Evolutionary conservation across 2,329 filamentous ascomycete species (phyloP).

Genomic region (Stagonosporopsis vannaccii): DNA sequence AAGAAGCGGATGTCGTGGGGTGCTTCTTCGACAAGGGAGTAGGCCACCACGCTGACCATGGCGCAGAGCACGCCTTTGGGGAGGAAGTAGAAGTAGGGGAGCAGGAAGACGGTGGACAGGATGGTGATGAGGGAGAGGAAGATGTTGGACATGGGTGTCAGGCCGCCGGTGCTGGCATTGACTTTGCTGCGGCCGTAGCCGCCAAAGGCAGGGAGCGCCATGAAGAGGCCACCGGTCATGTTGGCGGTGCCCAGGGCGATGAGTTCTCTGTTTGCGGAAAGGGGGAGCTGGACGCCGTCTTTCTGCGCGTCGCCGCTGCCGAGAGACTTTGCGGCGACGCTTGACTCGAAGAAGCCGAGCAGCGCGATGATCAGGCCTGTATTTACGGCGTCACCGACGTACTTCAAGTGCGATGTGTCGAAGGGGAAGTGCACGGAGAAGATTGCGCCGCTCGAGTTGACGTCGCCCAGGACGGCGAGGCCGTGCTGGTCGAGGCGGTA

Average conservation of each 20-base stretch:
- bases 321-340: slow-evolving; percentile 91
- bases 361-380: slow-evolving; percentile 93
- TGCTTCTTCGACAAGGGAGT: slow-evolving; percentile 92
- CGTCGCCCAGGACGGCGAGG: slow-evolving; percentile 81
- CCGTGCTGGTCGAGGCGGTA: slow-evolving; percentile 82
- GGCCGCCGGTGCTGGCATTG: slow-evolving; percentile 88
- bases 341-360: slow-evolving; percentile 98
- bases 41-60: slow-evolving; percentile 95
- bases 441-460: slow-evolving; percentile 73
- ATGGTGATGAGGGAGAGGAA: slow-evolving; percentile 84
- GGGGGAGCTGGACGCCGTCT: slow-evolving; percentile 76
- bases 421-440: slow-evolving; percentile 92
- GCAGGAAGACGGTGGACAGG: slow-evolving; percentile 78
- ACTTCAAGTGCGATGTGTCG: slow-evolving; percentile 74
- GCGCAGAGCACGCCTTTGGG: slow-evolving; percentile 95
- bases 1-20: slow-evolving; percentile 94
- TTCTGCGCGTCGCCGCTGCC: slow-evolving; percentile 58
- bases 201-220: slow-evolving; percentile 91
- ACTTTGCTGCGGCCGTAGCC: slow-evolving; percentile 97
- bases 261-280: slow-evolving; percentile 92
- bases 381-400: slow-evolving; percentile 85
- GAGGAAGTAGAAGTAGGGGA: slow-evolving; percentile 93
- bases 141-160: slow-evolving; percentile 91
- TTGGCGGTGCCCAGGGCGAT: slow-evolving; percentile 92
- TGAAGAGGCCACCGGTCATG: slow-evolving; percentile 88